Conservation (phyloP, 805 yeast species). For the Kuraishia hungarica region DNA sequence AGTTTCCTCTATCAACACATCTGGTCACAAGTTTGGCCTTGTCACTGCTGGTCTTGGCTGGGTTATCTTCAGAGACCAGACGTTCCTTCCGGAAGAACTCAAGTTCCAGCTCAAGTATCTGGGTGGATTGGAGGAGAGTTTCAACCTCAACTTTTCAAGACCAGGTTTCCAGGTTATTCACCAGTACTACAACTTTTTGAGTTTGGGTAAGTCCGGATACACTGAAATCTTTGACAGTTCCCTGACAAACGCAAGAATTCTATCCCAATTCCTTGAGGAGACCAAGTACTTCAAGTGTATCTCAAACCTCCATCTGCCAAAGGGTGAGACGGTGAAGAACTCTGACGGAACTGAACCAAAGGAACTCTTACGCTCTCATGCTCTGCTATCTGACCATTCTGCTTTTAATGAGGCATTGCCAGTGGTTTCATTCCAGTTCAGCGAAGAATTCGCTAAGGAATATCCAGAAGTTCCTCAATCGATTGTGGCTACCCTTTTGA, state of each 20-base stretch:
- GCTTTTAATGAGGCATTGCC: constrained; percentile 73
- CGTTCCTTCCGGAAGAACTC: constrained; percentile 59
- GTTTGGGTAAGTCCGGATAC: constrained; percentile 69
- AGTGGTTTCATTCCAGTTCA: constrained; percentile 78
- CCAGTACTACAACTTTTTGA: constrained; percentile 76
- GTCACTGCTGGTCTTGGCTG: constrained; percentile 91
- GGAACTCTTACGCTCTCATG: constrained; percentile 10
- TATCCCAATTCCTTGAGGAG: constrained; percentile 51
- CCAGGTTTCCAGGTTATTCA: constrained; percentile 89
- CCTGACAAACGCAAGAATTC: constrained; percentile 65
- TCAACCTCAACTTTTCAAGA: constrained; percentile 80
- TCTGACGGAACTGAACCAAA: constrained; percentile 2
- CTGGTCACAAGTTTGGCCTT: constrained; percentile 90
- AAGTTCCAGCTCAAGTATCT: constrained; percentile 74
- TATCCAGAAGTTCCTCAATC: constrained; percentile 83
- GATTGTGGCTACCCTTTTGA: constrained; percentile 58
- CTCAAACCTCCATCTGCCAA: constrained; percentile 66
- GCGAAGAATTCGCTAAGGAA: constrained; percentile 41
- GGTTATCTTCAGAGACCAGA: constrained; percentile 71
- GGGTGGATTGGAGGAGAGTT: constrained; percentile 86
- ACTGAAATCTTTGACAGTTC: constrained; percentile 51
- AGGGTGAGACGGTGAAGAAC: constrained; percentile 23
- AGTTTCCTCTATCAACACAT: constrained; percentile 78
- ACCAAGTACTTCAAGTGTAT: constrained; percentile 63
- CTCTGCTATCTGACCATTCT: constrained; percentile 23